phyloP scores from a whole-genome alignment of 1,139 yeast genomes.

The Meyerozyma guilliermondii region DNA sequence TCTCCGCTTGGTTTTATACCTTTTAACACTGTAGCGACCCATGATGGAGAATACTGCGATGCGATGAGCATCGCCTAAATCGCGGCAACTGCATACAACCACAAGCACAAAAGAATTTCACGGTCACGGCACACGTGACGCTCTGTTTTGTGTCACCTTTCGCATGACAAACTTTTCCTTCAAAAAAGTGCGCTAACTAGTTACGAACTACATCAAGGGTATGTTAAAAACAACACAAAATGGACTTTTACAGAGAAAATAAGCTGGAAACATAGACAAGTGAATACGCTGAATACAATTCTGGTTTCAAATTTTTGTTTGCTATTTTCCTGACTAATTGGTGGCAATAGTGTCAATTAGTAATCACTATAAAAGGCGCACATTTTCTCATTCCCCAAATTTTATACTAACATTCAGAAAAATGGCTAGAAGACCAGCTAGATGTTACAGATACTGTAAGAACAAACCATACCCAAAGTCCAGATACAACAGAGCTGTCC shows the following conservation, averaged over 20 bases:
- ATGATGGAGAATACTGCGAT: conserved; percentile 24
- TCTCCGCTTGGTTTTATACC: conserved; percentile 77
- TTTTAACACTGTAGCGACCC: conserved; percentile 81
- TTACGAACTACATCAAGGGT: conserved; percentile 1
- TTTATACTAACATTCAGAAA: conserved; percentile 43
- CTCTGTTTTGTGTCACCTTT: neutral
- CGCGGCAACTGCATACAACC: neutral
- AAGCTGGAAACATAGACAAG: too few relatives aligned
- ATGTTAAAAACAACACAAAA: neutral
- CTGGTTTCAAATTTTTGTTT: neutral
- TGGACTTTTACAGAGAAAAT: neutral
- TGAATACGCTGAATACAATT: neutral
- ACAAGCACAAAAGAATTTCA: neutral
- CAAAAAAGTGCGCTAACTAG: neutral
- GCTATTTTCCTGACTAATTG: neutral
- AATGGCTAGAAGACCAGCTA: conserved; percentile 99
- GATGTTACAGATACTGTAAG: conserved; percentile 99
- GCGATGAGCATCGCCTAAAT: conserved; percentile 4
- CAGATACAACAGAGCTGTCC: conserved; percentile 99
- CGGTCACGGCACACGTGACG: conserved; percentile 4
- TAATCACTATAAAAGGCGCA: conserved; percentile 4
- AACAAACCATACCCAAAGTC: conserved; percentile 99
- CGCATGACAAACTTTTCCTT: neutral
- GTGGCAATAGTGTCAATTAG: conserved; percentile 2
- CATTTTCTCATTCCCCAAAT: neutral